Evolutionary conservation across 345 rosid species (phyloP).

Genomic region (Pistacia integerrima): DNA sequence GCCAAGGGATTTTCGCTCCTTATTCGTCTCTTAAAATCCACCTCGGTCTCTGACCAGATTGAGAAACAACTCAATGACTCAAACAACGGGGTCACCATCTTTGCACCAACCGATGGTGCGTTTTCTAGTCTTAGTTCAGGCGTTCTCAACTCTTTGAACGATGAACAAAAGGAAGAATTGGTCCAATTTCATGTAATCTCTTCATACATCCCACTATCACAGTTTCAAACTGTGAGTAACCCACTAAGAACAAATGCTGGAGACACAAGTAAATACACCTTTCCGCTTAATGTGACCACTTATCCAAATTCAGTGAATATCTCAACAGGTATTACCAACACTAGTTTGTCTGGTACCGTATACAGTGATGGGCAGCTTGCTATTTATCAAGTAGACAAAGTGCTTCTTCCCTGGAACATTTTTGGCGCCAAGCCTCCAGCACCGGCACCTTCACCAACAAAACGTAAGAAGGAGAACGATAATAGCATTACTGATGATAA

Average conservation of each 20-base stretch:
- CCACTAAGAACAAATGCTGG: slow-evolving; percentile 42
- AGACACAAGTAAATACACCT: slow-evolving; percentile 22
- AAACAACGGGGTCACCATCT: slow-evolving; percentile 34
- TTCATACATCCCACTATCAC: slow-evolving; percentile 25
- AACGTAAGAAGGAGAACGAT: slow-evolving; percentile 29
- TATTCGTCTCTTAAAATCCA: slow-evolving; percentile 31
- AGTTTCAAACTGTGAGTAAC: slow-evolving; percentile 44
- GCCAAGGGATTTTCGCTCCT: slow-evolving; percentile 31
- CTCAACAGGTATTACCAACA: slow-evolving; percentile 40
- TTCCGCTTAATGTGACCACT: slow-evolving; percentile 30
- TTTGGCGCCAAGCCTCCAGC: slow-evolving; percentile 48
- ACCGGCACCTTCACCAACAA: slow-evolving; percentile 36
- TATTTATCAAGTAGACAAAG: slow-evolving; percentile 47
- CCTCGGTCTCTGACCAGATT: slow-evolving; percentile 28
- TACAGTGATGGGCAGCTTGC: slow-evolving; percentile 39
- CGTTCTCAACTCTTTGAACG: slow-evolving; percentile 31
- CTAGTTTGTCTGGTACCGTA: slow-evolving; percentile 31
- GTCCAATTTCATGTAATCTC: slow-evolving; percentile 39
- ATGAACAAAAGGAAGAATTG: slow-evolving; percentile 30
- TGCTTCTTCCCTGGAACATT: slow-evolving; percentile 41
- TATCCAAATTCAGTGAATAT: slow-evolving; percentile 36
- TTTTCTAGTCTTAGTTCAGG: slow-evolving; percentile 36
- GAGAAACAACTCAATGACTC: slow-evolving; percentile 39
- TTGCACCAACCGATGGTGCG: slow-evolving; percentile 37
- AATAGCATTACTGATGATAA: slow-evolving; percentile 1